These are phyloP conservation scores for Oryza brachyantha DNA, from an alignment of 176 grass and related monocot species.

Conservation along the genomic window DNA sequence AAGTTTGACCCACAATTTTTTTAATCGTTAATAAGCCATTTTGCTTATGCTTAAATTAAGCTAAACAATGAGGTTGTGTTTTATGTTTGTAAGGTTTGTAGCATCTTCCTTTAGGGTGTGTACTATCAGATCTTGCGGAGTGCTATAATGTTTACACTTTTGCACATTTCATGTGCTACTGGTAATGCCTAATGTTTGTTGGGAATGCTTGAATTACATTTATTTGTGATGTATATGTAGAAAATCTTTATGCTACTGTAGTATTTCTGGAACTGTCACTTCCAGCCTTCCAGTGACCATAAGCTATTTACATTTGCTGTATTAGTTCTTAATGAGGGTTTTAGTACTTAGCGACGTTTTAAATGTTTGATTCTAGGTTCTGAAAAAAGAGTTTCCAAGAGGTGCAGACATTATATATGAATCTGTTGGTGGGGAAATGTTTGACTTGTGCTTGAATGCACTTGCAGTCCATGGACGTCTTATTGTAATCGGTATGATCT, in stretches of 20 bases:
- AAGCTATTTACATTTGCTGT: neutral
- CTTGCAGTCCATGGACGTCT: conserved; percentile 77
- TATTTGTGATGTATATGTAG: neutral
- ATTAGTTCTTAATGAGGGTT: conserved; percentile 13
- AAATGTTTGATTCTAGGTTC: conserved; percentile 49
- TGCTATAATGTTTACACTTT: neutral
- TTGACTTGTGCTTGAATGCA: conserved; percentile 86
- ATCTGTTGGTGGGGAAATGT: conserved; percentile 99
- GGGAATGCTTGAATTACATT: conserved; percentile 12
- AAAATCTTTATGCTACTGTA: conserved; percentile 1
- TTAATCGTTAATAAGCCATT: too few species aligned
- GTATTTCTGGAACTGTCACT: neutral
- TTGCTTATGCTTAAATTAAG: too few species aligned
- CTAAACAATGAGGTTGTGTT: too few species aligned
- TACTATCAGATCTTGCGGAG: neutral
- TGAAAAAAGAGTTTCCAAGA: conserved; percentile 81
- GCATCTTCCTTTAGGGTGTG: conserved; percentile 7
- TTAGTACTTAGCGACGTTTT: conserved; percentile 17
- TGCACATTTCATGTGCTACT: neutral
- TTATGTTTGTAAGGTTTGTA: neutral
- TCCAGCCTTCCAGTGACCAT: neutral
- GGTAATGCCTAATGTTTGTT: conserved; percentile 27
- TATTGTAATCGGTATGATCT: conserved; percentile 97
- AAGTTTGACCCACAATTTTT: too few species aligned
- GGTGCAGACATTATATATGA: conserved; percentile 94